phyloP scores from a whole-genome alignment of 306 rosid genomes.

The Corylus americana region DNA sequence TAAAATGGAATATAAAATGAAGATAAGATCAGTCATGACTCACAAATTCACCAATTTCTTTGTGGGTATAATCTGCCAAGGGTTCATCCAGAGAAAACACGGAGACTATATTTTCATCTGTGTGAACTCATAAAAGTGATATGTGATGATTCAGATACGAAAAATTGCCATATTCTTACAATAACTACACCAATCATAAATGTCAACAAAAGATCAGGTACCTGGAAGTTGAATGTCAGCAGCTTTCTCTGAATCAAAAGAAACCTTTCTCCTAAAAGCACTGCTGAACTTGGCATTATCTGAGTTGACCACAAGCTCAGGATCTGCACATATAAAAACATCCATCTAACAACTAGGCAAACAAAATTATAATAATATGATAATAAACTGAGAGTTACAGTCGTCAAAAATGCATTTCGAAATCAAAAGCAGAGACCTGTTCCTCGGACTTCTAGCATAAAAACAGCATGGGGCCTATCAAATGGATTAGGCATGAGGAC shows the following conservation, averaged over 20 bases:
- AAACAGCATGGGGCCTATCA: conserved; percentile 80
- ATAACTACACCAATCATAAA: not conserved
- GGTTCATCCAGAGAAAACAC: conserved; percentile 74
- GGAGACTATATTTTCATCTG: conserved; percentile 73
- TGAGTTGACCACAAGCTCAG: conserved; percentile 38
- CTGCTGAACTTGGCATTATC: conserved; percentile 45
- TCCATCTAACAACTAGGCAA: conserved; percentile 7
- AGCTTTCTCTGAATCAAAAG: conserved; percentile 50
- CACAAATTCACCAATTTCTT: conserved; percentile 69
- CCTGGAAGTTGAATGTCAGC: conserved; percentile 79
- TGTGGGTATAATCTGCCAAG: conserved; percentile 47
- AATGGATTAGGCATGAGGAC: conserved; percentile 87
- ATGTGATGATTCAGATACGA: conserved; percentile 29
- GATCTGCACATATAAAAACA: conserved; percentile 50
- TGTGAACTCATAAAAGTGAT: conserved; percentile 17
- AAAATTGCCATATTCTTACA: conserved; percentile 7
- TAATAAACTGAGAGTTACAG: not conserved
- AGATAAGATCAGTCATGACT: conserved; percentile 39
- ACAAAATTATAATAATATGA: not conserved
- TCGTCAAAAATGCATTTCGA: conserved; percentile 10
- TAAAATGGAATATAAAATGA: conserved; percentile 6
- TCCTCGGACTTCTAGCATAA: conserved; percentile 77
- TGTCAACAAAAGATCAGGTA: conserved; percentile 24
- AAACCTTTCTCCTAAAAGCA: conserved; percentile 42
- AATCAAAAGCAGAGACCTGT: conserved; percentile 50